Base-by-base conservation (phyloP, 1,284 basidiomycete species). In the Tilletia horrida region DNA sequence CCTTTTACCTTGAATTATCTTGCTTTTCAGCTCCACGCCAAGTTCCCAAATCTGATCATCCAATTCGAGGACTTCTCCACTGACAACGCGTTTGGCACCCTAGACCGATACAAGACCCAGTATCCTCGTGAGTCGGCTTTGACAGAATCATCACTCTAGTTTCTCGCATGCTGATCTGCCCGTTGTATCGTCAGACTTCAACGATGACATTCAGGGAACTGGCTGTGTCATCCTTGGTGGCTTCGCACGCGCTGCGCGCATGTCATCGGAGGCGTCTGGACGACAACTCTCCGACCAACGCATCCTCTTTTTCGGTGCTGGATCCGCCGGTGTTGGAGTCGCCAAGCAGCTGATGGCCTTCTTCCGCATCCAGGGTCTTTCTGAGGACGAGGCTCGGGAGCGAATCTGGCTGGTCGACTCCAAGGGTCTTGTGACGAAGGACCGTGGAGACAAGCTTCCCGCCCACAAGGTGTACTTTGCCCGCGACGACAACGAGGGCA, bases 261-360 rank as follows among this genome's bases (percentile, higher is more conserved):
- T 92, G 47, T 87, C 90, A 0, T 87, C 88, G 44, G 86, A 86
- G 21, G 90, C 90, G 3, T 90, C 90, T 25, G 89, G 89, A 2
- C 84, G 84, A 29, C 86, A 89, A 16, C 84, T 93, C 31, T 85
- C 85, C 64, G 88, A 90, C 63, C 93, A 96, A 80, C 88, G 88
- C 67, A 92, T 96, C 74, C 87, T 96, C 55, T 95, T 96, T 87
- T 89, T 92, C 62, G 92, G 92, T 25, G 90, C 92, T 2, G 92
- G 92, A 16, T 91, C 90, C 16, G 91, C 91, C 3, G 91, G 91
- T 68, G 90, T 94, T 55, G 92, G 94, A 70, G 78, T 81, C 18
- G 80, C 75, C 27, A 78, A 77, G 72, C 80, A 81, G 72, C 77
- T 81, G 65, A 72, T 78, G 73, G 73, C 69, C 47, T 80, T 80